Conservation (phyloP, 2,329 filamentous ascomycete species). For the Claviceps humidiphila region DNA sequence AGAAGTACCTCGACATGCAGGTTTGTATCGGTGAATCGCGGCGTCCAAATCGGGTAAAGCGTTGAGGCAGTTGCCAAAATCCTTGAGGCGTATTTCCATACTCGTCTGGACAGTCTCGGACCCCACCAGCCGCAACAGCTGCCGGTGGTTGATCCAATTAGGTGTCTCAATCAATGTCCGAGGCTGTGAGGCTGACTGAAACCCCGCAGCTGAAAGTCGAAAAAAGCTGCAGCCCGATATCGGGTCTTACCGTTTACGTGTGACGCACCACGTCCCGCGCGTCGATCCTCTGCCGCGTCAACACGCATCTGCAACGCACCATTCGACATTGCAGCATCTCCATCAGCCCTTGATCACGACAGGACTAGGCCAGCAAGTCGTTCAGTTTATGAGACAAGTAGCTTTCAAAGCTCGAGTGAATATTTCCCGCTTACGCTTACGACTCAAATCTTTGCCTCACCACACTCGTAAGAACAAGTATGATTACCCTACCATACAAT, state of each 20-base stretch:
- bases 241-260: slow-evolving; percentile 1
- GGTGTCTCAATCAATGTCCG: not conserved
- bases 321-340: not conserved
- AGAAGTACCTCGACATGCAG: too few species aligned
- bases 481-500: not conserved
- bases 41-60: too few species aligned
- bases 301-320: not conserved
- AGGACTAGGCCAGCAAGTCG: too few species aligned
- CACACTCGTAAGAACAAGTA: not conserved
- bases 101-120: too few species aligned
- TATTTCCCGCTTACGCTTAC: not conserved
- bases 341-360: not conserved
- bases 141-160: not conserved
- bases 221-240: not conserved
- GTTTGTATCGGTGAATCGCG: too few species aligned
- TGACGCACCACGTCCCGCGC: not conserved
- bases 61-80: too few species aligned
- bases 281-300: too few species aligned
- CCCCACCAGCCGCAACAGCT: not conserved
- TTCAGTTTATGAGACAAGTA: not conserved
- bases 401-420: not conserved
- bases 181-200: not conserved
- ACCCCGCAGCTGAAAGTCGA: not conserved
- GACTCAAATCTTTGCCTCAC: not conserved
- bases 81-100: too few species aligned